Conservation (phyloP, 768 basidiomycete genomes). For the Tylopilus cervinicoccineus region DNA sequence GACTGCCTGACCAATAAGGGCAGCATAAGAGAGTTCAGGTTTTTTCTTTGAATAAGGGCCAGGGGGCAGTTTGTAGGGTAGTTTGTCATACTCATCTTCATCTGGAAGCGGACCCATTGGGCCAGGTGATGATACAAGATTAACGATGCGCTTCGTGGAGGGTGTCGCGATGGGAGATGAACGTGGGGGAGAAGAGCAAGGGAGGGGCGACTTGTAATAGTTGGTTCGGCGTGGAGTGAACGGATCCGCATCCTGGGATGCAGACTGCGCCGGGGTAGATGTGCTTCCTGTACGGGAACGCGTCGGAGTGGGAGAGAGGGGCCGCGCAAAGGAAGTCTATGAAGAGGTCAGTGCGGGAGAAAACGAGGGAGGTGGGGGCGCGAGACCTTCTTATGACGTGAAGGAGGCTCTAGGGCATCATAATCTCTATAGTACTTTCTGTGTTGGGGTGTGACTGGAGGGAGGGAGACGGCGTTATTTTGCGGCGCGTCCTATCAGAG, state of each 20-base stretch:
- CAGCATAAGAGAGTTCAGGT: constrained; percentile 90
- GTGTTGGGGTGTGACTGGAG: constrained; percentile 56
- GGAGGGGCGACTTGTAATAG: constrained; percentile 47
- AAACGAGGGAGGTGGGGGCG: background rate
- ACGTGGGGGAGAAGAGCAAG: constrained; percentile 56
- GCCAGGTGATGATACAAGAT: constrained; percentile 82
- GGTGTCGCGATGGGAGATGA: constrained; percentile 67
- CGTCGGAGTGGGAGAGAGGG: constrained; percentile 46
- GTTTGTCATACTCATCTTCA: constrained; percentile 60
- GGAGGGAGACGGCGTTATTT: constrained; percentile 25
- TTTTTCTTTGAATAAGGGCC: constrained; percentile 79
- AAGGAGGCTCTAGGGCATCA: constrained; percentile 29
- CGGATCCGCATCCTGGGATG: constrained; percentile 37
- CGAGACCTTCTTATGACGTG: constrained; percentile 29
- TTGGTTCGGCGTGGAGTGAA: constrained; percentile 48
- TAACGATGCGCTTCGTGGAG: constrained; percentile 49
- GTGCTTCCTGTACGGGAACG: constrained; percentile 32
- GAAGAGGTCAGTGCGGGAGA: background rate
- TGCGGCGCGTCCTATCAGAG: constrained; percentile 23
- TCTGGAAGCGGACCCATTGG: constrained; percentile 64
- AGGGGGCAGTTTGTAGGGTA: constrained; percentile 76
- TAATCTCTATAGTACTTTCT: constrained; percentile 55
- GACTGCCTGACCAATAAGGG: constrained; percentile 93
- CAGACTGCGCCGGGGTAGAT: constrained; percentile 25
- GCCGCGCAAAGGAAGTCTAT: constrained; percentile 29